Base-by-base conservation (phyloP, 352 stramenopile genomes). In the Phytophthora nicotianae region DNA sequence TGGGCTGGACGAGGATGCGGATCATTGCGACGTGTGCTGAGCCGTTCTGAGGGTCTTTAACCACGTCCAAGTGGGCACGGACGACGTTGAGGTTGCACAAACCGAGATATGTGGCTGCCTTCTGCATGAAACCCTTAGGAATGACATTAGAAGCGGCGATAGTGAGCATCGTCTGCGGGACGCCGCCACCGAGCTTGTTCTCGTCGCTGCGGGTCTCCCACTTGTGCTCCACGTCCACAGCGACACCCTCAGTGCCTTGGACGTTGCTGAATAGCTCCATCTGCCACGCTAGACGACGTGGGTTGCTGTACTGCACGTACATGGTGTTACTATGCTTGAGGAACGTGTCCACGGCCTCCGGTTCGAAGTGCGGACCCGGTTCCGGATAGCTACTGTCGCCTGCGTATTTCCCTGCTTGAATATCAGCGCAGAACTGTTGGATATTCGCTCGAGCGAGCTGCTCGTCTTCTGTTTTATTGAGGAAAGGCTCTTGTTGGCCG, bases 11-110 rank as follows among this genome's bases (percentile, higher is more conserved):
- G 24, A 94, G 77, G 59, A 94, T 94, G 16, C 85, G 85, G 53
- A 92, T 82, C 79, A 94, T 88, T 38, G 81, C 82, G 13, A 93
- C 83, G 45, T 86, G 82, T 23, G 72, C 81, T 50, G 77, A 83
- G 17, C 74, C 69, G 57, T 89, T 69, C 26, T 60, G 21, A 11
- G 61, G 87, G 81, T 98, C 90, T 26, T 92, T 74, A 4, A 99
- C 88, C 24, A 98, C 89, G 65, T 99, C 96, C 51, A 99, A 75
- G 70, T 98, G 96, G 17, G 96, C 95, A 40, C 95, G 88, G 23
- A 96, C 76, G 17, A 99, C 95, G 74, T 99, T 97, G 65, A 99
- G 86, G 63, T 96, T 82, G 77, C 97, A 97, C 20, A 98, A 68
- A 57, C 86, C 97, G 10, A 99, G 77, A 63, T 96, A 96, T 4